Percentiles rank a stretch among this genome's conserved stretches.
Evolutionary conservation across 2,329 filamentous ascomycete species (phyloP).

Genomic region (Trichoderma sp.): DNA sequence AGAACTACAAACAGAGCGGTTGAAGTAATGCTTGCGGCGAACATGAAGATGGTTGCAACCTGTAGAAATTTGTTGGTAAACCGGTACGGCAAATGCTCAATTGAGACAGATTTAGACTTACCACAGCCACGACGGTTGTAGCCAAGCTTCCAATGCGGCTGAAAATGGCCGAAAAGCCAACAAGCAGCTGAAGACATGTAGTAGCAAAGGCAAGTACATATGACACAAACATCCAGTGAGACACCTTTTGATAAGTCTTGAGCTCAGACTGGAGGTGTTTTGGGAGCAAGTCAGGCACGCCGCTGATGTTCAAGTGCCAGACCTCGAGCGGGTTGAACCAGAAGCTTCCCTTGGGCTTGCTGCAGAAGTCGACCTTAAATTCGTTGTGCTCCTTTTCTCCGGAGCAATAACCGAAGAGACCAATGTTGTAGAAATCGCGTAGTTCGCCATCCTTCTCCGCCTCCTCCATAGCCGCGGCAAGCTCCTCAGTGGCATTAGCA

Average conservation of each 20-base stretch:
- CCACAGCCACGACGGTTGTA: constrained; percentile 4
- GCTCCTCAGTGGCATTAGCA: not conserved
- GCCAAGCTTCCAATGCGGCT: constrained; percentile 6
- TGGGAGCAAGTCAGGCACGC: constrained; percentile 5
- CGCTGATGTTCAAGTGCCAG: constrained; percentile 10
- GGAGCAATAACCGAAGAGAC: constrained; percentile 9
- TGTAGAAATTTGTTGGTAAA: not conserved
- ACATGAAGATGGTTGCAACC: constrained; percentile 1
- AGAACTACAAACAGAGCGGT: not conserved
- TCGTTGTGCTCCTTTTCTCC: not conserved
- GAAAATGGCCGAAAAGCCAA: constrained; percentile 13
- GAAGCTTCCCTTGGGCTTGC: constrained; percentile 9
- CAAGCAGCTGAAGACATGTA: not conserved
- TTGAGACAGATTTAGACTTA: not conserved
- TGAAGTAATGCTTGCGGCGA: not conserved
- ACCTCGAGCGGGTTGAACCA: constrained; percentile 17
- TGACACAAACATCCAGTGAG: constrained; percentile 18
- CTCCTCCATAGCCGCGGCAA: constrained; percentile 8
- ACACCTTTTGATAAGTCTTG: constrained; percentile 6
- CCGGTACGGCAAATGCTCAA: too few species aligned
- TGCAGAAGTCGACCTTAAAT: constrained; percentile 4
- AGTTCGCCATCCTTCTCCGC: not conserved
- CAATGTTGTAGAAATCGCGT: constrained; percentile 13
- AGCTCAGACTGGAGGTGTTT: constrained; percentile 6
- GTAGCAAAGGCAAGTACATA: constrained; percentile 7